Conservation (phyloP, 345 rosid genomes). For the Eucalyptus globulus region DNA sequence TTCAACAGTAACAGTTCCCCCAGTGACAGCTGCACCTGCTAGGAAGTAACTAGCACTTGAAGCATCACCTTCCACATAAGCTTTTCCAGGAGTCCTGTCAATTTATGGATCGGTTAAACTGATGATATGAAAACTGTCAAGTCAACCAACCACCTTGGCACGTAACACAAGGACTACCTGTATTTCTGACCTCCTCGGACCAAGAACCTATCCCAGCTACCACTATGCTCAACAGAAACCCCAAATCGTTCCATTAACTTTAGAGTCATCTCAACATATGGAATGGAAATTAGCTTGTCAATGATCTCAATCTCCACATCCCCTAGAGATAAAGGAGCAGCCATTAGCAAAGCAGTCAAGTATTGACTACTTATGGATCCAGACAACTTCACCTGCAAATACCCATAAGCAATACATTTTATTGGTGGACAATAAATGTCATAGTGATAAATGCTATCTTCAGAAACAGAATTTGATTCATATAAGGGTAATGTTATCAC, state of each 20-base stretch:
- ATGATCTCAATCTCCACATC: slow-evolving; percentile 86
- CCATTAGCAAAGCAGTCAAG: slow-evolving; percentile 95
- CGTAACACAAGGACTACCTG: slow-evolving; percentile 32
- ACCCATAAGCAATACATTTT: not conserved
- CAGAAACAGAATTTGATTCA: not conserved
- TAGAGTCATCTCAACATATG: slow-evolving; percentile 96
- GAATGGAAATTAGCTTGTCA: slow-evolving; percentile 82
- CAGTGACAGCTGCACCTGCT: slow-evolving; percentile 95
- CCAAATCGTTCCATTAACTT: slow-evolving; percentile 94
- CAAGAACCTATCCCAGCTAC: slow-evolving; percentile 81
- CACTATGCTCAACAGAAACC: slow-evolving; percentile 57
- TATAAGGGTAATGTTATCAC: not conserved
- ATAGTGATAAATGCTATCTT: not conserved
- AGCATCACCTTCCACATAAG: slow-evolving; percentile 97
- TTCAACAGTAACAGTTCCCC: slow-evolving; percentile 89
- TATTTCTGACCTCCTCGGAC: slow-evolving; percentile 83
- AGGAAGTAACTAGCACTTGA: slow-evolving; percentile 99
- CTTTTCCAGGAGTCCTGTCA: slow-evolving; percentile 79
- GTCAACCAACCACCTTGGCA: not conserved
- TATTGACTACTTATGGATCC: slow-evolving; percentile 94
- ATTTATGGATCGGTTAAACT: not conserved
- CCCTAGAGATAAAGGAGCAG: slow-evolving; percentile 92
- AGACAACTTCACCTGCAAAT: slow-evolving; percentile 83
- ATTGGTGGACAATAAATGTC: not conserved
- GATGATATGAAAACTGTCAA: not conserved